Conservation (phyloP, 148 eudicot genomes). For the Amaranthus palmeri region DNA sequence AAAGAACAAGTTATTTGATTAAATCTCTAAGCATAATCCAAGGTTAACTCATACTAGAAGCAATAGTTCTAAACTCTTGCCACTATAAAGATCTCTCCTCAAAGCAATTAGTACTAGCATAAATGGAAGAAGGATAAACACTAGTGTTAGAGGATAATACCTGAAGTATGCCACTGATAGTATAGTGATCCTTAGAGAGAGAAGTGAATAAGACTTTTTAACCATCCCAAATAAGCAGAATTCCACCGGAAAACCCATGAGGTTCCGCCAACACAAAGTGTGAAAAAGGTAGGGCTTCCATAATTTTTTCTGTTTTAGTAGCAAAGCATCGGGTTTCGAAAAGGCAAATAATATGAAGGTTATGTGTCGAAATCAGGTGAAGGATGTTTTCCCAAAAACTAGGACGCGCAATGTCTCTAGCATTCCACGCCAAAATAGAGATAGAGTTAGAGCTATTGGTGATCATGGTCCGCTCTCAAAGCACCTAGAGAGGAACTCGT, state of each 20-base stretch:
- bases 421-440: not conserved
- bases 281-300: not conserved
- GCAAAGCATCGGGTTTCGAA: not conserved
- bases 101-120: not conserved
- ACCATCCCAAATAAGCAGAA: not conserved
- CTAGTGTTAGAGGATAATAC: not conserved
- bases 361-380: not conserved
- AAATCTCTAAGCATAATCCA: conserved; percentile 1
- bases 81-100: not conserved
- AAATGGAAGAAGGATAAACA: not conserved
- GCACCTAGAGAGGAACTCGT: too few species aligned
- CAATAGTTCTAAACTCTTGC: not conserved
- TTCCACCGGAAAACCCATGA: not conserved
- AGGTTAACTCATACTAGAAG: not conserved
- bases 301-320: not conserved
- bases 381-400: not conserved
- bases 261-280: not conserved
- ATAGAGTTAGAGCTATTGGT: too few species aligned
- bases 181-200: not conserved
- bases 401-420: not conserved
- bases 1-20: not conserved
- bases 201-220: not conserved
- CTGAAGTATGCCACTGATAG: not conserved
- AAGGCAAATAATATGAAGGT: not conserved
- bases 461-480: too few species aligned